Evolutionary conservation across 2,329 filamentous ascomycete genomes (phyloP), one percentile per base, ranked within the genome.

Genomic region (Cladosporium cucumerinum): DNA sequence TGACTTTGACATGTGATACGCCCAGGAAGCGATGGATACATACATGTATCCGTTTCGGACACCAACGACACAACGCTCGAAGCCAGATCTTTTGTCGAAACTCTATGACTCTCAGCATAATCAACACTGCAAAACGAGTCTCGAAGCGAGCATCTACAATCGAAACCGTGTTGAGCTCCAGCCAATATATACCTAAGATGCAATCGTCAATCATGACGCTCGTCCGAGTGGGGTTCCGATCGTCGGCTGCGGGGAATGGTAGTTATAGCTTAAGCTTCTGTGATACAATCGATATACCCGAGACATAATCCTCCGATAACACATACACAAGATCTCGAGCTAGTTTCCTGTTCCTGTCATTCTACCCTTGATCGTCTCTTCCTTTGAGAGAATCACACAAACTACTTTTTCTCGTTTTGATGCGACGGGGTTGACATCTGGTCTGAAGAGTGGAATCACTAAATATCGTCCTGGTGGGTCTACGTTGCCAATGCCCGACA

Each of bases 131-230:
- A 18, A 39, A 39, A 5, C 34, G 4, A 16, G 6, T 1, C 16
- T 6, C 16, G 14, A 18, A 12, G 1, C 21, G 11, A 25, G 8
- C 48, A 26, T 26, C 48, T 6, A 5, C 6, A 51, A 25, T 12
- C 21, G 1, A 21, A 12, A 57, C 10, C 12, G 5, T 26, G 54
- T 57, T 57, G 54, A 39, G 54, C 54, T 57, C 26, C 30, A 28
- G 23, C 26, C 51, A 30, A 36, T 26, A n/a, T 52, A 61, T 61
- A 54, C 23, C 14, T 18, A 51, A 18, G 10, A 55, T 62, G 34
- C 60, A 54, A 54, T 43, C 60, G 60, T 62, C 49, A 62, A 62
- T 62, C 49, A 55, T 55, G 60, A 62, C 60, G 49, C 60, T n/a
- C 7, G 12, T 11, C n/a, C n/a, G 49, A n/a, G 60, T 30, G 48